Evolutionary conservation across 176 grass and related monocot species (phyloP).

Genomic region (Chloris gayana): DNA sequence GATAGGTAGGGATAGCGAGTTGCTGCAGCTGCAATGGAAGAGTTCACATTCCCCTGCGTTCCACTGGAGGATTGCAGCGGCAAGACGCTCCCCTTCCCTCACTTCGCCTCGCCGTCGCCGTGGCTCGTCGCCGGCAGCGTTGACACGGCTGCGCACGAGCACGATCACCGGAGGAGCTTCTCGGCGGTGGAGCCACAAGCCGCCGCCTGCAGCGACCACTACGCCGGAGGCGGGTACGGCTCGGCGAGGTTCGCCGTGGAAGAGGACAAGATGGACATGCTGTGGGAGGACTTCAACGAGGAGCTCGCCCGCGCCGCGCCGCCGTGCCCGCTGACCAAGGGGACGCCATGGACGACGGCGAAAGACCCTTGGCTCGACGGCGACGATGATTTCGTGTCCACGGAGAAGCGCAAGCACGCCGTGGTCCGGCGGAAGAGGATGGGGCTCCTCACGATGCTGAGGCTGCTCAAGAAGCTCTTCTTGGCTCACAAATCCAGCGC

Average conservation of each 20-base stretch:
- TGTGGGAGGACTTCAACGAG: constrained; percentile 98
- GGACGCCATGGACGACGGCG: constrained; percentile 13
- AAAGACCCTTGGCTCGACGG: constrained; percentile 25
- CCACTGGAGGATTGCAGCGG: constrained; percentile 38
- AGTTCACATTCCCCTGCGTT: constrained; percentile 78
- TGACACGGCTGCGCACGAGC: constrained; percentile 1
- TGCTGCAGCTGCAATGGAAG: constrained; percentile 56
- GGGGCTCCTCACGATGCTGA: constrained; percentile 70
- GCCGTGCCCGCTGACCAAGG: constrained; percentile 49
- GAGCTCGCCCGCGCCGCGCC: constrained; percentile 46
- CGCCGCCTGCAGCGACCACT: background rate
- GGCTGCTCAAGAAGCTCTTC: constrained; percentile 89
- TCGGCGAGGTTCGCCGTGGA: constrained; percentile 41
- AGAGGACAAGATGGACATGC: constrained; percentile 84
- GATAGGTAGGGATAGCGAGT: constrained; percentile 1
- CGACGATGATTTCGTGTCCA: background rate
- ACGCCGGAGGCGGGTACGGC: background rate
- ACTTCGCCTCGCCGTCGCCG: constrained; percentile 56
- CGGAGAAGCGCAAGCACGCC: constrained; percentile 12
- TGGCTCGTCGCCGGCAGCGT: constrained; percentile 61
- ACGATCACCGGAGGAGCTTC: constrained; percentile 42
- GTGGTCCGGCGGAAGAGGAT: constrained; percentile 57
- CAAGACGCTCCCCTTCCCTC: constrained; percentile 57
- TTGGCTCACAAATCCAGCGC: constrained; percentile 38
- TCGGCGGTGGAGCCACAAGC: constrained; percentile 36